These are phyloP conservation scores for Backusella liffmaniae DNA, from an alignment of 192 early-diverging fungal species.

Conservation along the genomic window DNA sequence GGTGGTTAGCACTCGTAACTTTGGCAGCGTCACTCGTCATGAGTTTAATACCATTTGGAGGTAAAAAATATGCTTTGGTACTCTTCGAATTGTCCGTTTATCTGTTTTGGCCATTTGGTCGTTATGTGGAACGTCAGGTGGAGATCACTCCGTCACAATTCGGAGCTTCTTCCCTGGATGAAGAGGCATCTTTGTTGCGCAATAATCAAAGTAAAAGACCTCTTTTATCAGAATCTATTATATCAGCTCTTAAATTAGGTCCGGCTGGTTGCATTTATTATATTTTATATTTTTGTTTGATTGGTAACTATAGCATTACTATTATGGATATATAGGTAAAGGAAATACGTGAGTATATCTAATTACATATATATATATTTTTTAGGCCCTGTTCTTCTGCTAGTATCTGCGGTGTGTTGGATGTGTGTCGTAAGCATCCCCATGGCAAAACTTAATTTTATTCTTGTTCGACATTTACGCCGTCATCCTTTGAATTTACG, in stretches of 20 bases:
- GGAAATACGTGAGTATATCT: too few species aligned
- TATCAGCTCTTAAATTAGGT: constrained; percentile 32
- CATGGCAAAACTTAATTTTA: constrained; percentile 90
- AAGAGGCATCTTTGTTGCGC: neutral
- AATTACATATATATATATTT: constrained; percentile 1
- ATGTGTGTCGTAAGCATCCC: constrained; percentile 86
- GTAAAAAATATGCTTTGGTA: constrained; percentile 54
- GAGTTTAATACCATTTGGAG: constrained; percentile 49
- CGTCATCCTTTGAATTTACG: constrained; percentile 74
- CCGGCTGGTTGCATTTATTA: constrained; percentile 50
- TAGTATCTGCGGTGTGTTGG: constrained; percentile 79
- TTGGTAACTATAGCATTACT: constrained; percentile 38
- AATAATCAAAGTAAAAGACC: constrained; percentile 7
- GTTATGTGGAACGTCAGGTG: constrained; percentile 75
- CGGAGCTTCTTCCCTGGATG: neutral
- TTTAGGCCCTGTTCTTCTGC: constrained; percentile 73
- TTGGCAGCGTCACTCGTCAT: constrained; percentile 61
- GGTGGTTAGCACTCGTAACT: constrained; percentile 79
- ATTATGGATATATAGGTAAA: neutral
- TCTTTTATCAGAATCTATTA: neutral
- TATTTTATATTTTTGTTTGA: constrained; percentile 42
- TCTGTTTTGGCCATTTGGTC: constrained; percentile 95
- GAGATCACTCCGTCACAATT: constrained; percentile 28
- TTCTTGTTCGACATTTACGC: constrained; percentile 76
- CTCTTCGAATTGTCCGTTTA: constrained; percentile 79